These are phyloP conservation scores for Rhizopogon sp. DNA, from an alignment of 768 basidiomycete species.

Conservation along the genomic window DNA sequence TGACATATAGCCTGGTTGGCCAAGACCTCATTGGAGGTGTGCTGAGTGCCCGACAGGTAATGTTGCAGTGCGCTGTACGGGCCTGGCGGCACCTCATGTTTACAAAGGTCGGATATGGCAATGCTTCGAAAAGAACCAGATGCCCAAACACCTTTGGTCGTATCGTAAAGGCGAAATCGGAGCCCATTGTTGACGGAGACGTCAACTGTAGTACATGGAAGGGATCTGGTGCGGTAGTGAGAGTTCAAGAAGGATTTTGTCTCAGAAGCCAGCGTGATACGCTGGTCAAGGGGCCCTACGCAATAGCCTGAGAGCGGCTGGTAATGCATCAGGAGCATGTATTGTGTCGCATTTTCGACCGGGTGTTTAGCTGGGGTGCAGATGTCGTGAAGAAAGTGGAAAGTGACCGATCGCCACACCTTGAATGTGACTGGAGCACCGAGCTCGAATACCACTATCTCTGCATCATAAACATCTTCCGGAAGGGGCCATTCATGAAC, in stretches of 20 bases:
- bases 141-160: slow-evolving; percentile 4
- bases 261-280: slow-evolving; percentile 32
- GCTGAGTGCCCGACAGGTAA: slow-evolving; percentile 29
- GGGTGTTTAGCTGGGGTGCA: slow-evolving; percentile 10
- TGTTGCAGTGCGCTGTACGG: slow-evolving; percentile 32
- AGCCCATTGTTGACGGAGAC: slow-evolving; percentile 28
- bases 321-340: slow-evolving; percentile 4
- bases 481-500: slow-evolving; percentile 46
- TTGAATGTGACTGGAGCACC: slow-evolving; percentile 29
- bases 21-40: slow-evolving; percentile 37
- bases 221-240: slow-evolving; percentile 21
- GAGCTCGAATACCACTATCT: slow-evolving; percentile 37
- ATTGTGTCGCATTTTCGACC: not conserved
- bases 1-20: no score
- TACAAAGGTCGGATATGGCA: slow-evolving; percentile 20
- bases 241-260: slow-evolving; percentile 27
- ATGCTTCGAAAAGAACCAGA: slow-evolving; percentile 6
- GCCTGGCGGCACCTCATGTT: slow-evolving; percentile 24
- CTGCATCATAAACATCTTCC: slow-evolving; percentile 6
- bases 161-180: slow-evolving; percentile 24
- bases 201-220: slow-evolving; percentile 11
- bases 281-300: slow-evolving; percentile 7
- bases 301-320: not conserved
- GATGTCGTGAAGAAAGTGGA: slow-evolving; percentile 30
- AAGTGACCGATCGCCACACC: slow-evolving; percentile 37